Percentiles rank a stretch among this genome's conserved stretches.
phyloP scores from a whole-genome alignment of 169 alveolate genomes.

The Babesia microti region DNA sequence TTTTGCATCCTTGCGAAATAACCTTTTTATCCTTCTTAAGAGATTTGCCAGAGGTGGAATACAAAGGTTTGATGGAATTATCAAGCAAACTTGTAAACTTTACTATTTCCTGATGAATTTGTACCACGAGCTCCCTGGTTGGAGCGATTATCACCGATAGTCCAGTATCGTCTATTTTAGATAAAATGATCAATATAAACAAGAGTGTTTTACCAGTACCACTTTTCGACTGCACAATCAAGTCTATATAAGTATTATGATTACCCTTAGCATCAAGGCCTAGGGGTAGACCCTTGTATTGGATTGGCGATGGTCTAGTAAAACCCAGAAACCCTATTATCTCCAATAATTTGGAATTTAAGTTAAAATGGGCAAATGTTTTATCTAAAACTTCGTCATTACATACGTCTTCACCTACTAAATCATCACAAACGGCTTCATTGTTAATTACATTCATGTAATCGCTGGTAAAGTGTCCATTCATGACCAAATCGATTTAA shows the following conservation, averaged over 20 bases:
- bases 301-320: slow-evolving; percentile 16
- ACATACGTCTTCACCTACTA: no score
- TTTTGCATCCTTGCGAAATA: slow-evolving; percentile 28
- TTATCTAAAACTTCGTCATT: no score
- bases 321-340: no score
- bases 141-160: slow-evolving; percentile 51
- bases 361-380: no score
- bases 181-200: slow-evolving; percentile 47
- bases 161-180: slow-evolving; percentile 33
- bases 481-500: no score
- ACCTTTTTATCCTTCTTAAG: slow-evolving; percentile 15
- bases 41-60: slow-evolving; percentile 22
- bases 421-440: no score
- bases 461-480: no score
- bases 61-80: slow-evolving; percentile 15
- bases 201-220: slow-evolving; percentile 66
- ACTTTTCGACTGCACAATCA: slow-evolving; percentile 55
- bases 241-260: slow-evolving; percentile 21
- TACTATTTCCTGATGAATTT: slow-evolving; percentile 21
- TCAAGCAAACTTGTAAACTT: slow-evolving; percentile 17
- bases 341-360: no score
- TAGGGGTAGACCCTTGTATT: slow-evolving; percentile 11
- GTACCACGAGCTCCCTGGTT: slow-evolving; percentile 61
- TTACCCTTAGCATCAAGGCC: slow-evolving; percentile 3
- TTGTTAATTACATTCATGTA: no score